Base-by-base conservation (phyloP, 179 eudicot genomes). In the Sideroxylon spinosum region DNA sequence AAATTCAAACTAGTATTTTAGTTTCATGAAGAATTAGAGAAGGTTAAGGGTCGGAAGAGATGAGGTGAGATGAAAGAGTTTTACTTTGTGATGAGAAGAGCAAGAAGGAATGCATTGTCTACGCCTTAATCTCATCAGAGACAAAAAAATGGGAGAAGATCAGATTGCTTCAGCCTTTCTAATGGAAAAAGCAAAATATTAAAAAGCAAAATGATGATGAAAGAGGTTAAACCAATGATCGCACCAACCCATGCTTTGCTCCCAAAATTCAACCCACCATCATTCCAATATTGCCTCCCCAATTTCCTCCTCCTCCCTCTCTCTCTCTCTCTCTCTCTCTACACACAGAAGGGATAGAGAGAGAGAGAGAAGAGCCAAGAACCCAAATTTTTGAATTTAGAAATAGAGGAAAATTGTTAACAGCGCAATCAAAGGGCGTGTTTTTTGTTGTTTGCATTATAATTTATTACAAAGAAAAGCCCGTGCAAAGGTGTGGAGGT, bases 81-180 rank as follows among this genome's bases (percentile, higher is more conserved):
- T 87, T 86, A 90, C 93, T 82, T 85, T 80, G 26, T 59, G 83
- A 71, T 83, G 84, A 76, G 89, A 88, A 75, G 86, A 85, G 75
- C 90, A 88, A 78, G 90, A 90, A 81, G 90, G 88, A 64, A 90
- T 81, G 85, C 88, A 90, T 81, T 81, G 87, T 72, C 83, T 86
- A 79, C 81, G 87, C 87, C 89, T 87, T 78, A 85, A 87, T 89
- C 89, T 89, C 97, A 91, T 93, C 75, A 83, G 78, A 67, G 83
- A 70, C 78, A 86, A 37, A 37, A 32, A 86, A 86, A 78, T 72
- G 64, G 61, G 71, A 65, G 16, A 69, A 73, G 59, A 68, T 77
- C 52, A 67, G 55, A 82, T 69, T 70, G 57, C 56, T 78, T 77
- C 78, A 77, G 64, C 75, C 75, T 75, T 85, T 77, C 64, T 66